These are phyloP conservation scores for Termitomyces sp. DNA, from an alignment of 768 basidiomycete species.

Conservation along the genomic window DNA sequence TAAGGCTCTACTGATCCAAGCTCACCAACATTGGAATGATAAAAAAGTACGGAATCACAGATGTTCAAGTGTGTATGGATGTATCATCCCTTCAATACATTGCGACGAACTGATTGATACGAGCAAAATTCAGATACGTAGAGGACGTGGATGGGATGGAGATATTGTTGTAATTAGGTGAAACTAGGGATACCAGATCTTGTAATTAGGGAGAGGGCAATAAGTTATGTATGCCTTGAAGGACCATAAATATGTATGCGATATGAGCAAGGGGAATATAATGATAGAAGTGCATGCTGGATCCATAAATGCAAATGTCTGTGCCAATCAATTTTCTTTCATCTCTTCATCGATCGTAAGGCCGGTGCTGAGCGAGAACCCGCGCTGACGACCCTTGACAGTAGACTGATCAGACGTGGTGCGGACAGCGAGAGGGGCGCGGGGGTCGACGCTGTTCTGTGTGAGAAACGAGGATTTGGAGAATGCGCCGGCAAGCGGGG, in stretches of 20 bases:
- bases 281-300: neutral
- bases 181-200: conserved; percentile 1
- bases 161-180: neutral
- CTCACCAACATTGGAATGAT: no score
- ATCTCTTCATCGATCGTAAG: conserved; percentile 34
- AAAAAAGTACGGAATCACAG: no score
- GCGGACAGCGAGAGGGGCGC: conserved; percentile 1
- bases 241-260: conserved; percentile 5
- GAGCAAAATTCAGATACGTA: neutral
- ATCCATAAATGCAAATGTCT: neutral
- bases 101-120: neutral
- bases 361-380: conserved; percentile 23
- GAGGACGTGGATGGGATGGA: no score
- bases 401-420: neutral
- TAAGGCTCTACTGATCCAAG: no score
- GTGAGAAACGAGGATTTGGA: neutral
- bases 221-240: neutral
- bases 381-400: conserved; percentile 22
- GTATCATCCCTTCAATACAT: neutral
- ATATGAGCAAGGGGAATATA: neutral
- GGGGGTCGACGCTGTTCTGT: neutral
- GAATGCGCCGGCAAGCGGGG: conserved; percentile 7
- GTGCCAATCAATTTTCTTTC: conserved; percentile 28
- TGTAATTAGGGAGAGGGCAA: neutral
- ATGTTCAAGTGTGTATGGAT: neutral